A percentile compares a stretch with the other conserved stretches of the same genome.
Conservation (phyloP, 352 stramenopile genomes). For the Pythium coloratum region DNA sequence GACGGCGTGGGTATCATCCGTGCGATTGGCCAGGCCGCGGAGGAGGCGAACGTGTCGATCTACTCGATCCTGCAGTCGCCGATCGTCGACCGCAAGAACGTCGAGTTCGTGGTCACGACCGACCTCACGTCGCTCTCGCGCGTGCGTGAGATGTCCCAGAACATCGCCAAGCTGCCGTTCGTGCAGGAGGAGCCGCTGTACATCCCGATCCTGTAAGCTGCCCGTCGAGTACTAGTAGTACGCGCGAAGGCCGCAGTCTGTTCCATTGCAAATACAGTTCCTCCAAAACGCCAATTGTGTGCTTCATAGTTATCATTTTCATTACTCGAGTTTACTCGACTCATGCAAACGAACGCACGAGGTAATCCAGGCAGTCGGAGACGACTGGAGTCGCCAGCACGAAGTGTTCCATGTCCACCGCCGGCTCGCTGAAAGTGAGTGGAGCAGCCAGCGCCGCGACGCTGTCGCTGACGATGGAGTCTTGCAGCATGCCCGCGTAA, state of each 20-base stretch:
- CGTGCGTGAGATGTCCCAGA: constrained; percentile 87
- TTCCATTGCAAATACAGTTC: not conserved
- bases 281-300: constrained; percentile 3
- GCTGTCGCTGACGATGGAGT: not conserved
- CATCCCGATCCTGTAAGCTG: constrained; percentile 60
- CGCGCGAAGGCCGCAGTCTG: not conserved
- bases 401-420: constrained; percentile 9
- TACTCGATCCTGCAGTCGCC: constrained; percentile 97
- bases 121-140: constrained; percentile 89
- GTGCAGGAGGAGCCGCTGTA: constrained; percentile 82
- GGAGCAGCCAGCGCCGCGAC: not conserved
- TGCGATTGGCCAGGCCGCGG: constrained; percentile 92
- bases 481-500: constrained; percentile 2
- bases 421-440: constrained; percentile 3
- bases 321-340: not conserved
- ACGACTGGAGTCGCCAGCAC: constrained; percentile 25
- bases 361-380: constrained; percentile 30
- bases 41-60: constrained; percentile 95
- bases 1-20: constrained; percentile 95
- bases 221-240: no score
- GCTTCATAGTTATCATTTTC: not conserved
- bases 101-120: constrained; percentile 96
- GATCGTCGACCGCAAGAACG: constrained; percentile 90
- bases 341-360: constrained; percentile 35
- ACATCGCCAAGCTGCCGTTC: constrained; percentile 89